Percentiles rank a stretch among this genome's conserved stretches.
Evolutionary conservation across 2,329 filamentous ascomycete species (phyloP).

Genomic region (Xylaria sp.): DNA sequence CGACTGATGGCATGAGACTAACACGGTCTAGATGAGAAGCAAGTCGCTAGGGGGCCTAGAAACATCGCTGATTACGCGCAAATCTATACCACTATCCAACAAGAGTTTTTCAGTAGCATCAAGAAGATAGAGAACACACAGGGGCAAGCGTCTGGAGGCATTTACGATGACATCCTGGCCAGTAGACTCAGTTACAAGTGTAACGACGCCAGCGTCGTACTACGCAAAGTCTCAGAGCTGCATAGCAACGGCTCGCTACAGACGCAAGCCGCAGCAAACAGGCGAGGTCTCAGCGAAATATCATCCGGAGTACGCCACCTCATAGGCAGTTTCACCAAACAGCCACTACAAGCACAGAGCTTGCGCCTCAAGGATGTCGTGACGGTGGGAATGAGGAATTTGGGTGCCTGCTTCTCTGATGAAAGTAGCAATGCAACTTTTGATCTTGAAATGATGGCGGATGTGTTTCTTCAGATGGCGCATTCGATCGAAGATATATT

Average conservation of each 20-base stretch:
- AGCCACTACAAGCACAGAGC: neutral
- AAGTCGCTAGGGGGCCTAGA: neutral
- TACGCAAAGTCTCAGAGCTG: constrained; percentile 5
- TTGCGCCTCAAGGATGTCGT: constrained; percentile 5
- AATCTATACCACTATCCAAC: constrained; percentile 4
- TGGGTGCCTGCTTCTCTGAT: constrained; percentile 4
- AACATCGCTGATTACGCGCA: constrained; percentile 5
- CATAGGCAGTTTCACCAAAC: neutral
- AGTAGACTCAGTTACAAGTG: constrained; percentile 21
- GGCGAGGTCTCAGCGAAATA: neutral
- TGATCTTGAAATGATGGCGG: constrained; percentile 15
- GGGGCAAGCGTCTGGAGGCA: neutral
- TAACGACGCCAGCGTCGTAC: constrained; percentile 21
- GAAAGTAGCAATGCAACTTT: neutral
- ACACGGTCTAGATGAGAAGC: constrained; percentile 2
- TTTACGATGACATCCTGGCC: neutral
- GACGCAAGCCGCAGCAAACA: neutral
- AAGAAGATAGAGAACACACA: neutral
- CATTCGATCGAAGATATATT: constrained; percentile 13
- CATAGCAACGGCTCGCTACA: neutral
- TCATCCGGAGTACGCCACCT: neutral
- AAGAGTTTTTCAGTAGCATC: constrained; percentile 6
- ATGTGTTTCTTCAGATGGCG: constrained; percentile 28
- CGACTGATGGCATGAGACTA: neutral
- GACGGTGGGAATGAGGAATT: neutral